Evolutionary conservation across 2,329 filamentous ascomycete genomes (phyloP).

Genomic region (Talaromyces atroroseus): DNA sequence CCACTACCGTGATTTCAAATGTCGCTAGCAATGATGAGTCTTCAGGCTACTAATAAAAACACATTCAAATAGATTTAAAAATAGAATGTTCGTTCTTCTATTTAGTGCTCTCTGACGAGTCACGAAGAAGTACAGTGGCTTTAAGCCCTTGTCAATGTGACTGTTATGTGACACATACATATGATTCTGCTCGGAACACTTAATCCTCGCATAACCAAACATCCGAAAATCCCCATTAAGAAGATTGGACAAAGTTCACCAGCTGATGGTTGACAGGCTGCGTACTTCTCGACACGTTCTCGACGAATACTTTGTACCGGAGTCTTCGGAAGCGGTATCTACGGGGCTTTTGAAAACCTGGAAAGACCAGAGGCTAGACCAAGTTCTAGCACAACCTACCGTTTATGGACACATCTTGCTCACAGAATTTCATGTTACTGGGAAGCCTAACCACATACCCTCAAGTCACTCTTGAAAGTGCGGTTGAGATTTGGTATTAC

Average conservation of each 20-base stretch:
- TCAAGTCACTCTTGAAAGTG: background rate
- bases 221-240: background rate
- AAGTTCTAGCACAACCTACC: background rate
- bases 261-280: background rate
- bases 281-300: background rate
- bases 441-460: no score
- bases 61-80: no score
- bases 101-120: background rate
- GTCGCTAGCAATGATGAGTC: background rate
- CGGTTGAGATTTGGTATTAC: conserved; percentile 7
- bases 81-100: background rate
- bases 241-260: background rate
- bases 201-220: background rate
- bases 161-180: background rate
- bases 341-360: background rate
- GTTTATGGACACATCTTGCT: background rate
- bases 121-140: background rate
- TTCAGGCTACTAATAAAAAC: no score
- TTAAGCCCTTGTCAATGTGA: background rate
- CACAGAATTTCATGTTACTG: background rate
- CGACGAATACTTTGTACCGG: background rate
- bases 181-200: background rate
- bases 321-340: background rate
- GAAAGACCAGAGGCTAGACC: background rate
- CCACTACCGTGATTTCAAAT: background rate